Conservation (phyloP, 148 eudicot species). For the Hydrangea macrophylla region DNA sequence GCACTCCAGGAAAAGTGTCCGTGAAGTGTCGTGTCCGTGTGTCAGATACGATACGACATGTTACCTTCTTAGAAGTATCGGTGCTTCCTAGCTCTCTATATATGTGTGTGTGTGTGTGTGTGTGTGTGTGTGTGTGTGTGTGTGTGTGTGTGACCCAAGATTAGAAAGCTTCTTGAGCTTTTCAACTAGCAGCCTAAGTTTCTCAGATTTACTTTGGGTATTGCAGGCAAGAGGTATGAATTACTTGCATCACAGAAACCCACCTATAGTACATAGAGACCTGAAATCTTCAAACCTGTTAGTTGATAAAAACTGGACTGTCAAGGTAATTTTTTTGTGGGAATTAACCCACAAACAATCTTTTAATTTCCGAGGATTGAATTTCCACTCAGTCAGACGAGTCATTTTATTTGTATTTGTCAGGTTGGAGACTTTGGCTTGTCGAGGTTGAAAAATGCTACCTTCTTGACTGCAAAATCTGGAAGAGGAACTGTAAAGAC, state of each 20-base stretch:
- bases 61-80: too few species aligned
- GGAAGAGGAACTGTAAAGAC: slow-evolving; percentile 78
- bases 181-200: background rate
- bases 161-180: background rate
- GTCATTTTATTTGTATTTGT: slow-evolving; percentile 3
- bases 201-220: slow-evolving; percentile 5
- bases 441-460: slow-evolving; percentile 69
- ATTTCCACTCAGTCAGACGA: background rate
- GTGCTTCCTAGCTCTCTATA: too few species aligned
- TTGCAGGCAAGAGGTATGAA: slow-evolving; percentile 88
- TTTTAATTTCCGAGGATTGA: background rate
- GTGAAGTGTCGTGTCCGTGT: too few species aligned
- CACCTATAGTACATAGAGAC: slow-evolving; percentile 89
- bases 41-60: too few species aligned
- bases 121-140: too few species aligned
- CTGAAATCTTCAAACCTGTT: slow-evolving; percentile 83
- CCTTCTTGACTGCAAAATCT: slow-evolving; percentile 71
- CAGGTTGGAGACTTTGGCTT: slow-evolving; percentile 94
- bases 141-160: too few species aligned
- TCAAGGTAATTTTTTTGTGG: slow-evolving; percentile 47
- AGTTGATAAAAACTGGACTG: slow-evolving; percentile 84
- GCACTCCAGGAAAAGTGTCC: too few species aligned
- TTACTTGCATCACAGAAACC: slow-evolving; percentile 82
- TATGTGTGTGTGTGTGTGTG: background rate
- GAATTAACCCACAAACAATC: background rate